A percentile compares a stretch with the other conserved stretches of the same genome.
These are phyloP conservation scores for Agrocybe pediades DNA, from an alignment of 768 basidiomycete genomes.

Conservation along the genomic window DNA sequence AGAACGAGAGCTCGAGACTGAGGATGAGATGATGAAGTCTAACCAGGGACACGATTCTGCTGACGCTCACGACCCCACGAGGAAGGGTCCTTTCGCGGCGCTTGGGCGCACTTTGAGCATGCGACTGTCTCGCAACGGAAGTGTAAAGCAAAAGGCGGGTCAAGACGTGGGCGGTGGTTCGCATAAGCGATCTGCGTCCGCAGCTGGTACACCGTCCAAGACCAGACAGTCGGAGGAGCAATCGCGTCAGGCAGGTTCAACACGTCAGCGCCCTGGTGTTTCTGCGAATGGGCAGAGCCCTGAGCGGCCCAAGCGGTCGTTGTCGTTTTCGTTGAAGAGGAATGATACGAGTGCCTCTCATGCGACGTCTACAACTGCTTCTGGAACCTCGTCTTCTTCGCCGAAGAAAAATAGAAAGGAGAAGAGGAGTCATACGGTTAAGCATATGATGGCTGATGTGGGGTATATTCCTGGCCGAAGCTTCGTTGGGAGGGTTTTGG, in stretches of 20 bases:
- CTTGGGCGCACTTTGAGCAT: conserved; percentile 23
- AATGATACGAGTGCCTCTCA: conserved; percentile 16
- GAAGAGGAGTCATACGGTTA: conserved; percentile 14
- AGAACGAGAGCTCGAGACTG: background rate
- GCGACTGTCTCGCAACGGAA: conserved; percentile 11
- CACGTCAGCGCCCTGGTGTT: background rate
- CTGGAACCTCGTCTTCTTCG: conserved; percentile 4
- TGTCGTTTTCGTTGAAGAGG: conserved; percentile 22
- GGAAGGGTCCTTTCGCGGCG: conserved; percentile 19
- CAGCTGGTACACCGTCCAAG: conserved; percentile 2
- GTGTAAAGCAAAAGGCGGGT: conserved; percentile 8
- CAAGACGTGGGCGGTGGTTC: background rate
- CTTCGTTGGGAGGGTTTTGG: conserved; percentile 82
- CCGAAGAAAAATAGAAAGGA: conserved; percentile 1
- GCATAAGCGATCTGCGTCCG: conserved; percentile 19
- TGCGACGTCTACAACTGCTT: conserved; percentile 1
- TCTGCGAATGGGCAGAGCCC: background rate
- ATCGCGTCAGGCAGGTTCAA: background rate
- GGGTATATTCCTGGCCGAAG: conserved; percentile 88
- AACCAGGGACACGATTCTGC: conserved; percentile 8
- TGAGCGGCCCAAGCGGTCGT: conserved; percentile 13
- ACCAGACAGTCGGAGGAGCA: background rate
- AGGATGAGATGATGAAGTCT: conserved; percentile 7
- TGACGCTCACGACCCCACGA: background rate
- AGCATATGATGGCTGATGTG: conserved; percentile 35